Evolutionary conservation across 176 grass and related monocot genomes (phyloP).

Genomic region (Cocos nucifera): DNA sequence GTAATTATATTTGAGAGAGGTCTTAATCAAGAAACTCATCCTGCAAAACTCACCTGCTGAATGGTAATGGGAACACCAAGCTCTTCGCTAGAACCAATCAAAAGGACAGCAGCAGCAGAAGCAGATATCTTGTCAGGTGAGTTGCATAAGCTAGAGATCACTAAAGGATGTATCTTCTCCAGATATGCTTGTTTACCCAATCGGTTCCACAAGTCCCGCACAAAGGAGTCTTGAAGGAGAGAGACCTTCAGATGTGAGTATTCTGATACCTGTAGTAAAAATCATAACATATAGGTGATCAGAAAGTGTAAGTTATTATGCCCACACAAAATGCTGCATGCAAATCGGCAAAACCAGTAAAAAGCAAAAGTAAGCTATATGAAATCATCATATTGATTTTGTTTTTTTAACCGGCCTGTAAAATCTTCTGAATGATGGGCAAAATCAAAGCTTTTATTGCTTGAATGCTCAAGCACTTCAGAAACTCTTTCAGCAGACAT

Average conservation of each 20-base stretch:
- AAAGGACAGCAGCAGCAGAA: conserved; percentile 62
- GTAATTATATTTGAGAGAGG: not conserved
- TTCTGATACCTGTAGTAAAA: conserved; percentile 45
- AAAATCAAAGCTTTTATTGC: conserved; percentile 60
- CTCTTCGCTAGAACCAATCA: conserved; percentile 92
- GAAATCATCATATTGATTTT: conserved; percentile 23
- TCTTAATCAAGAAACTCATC: conserved; percentile 7
- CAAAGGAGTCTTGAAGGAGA: conserved; percentile 88
- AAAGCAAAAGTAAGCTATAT: conserved; percentile 24
- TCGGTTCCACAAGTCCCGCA: conserved; percentile 80
- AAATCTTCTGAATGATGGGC: conserved; percentile 83
- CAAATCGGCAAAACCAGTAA: not conserved
- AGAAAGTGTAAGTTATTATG: conserved; percentile 10
- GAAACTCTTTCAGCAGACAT: conserved; percentile 66
- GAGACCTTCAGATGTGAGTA: conserved; percentile 90
- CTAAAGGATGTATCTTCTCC: conserved; percentile 68
- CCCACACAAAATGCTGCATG: no score
- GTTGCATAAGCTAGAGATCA: conserved; percentile 70
- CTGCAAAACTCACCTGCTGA: conserved; percentile 60
- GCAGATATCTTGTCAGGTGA: conserved; percentile 69
- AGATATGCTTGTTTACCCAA: conserved; percentile 78
- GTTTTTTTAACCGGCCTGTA: conserved; percentile 84
- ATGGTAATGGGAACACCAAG: conserved; percentile 86
- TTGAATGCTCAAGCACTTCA: conserved; percentile 57
- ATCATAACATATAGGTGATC: conserved; percentile 26